Evolutionary conservation across 164 flowering plant species (phyloP).

Genomic region (Vitis amurensis): DNA sequence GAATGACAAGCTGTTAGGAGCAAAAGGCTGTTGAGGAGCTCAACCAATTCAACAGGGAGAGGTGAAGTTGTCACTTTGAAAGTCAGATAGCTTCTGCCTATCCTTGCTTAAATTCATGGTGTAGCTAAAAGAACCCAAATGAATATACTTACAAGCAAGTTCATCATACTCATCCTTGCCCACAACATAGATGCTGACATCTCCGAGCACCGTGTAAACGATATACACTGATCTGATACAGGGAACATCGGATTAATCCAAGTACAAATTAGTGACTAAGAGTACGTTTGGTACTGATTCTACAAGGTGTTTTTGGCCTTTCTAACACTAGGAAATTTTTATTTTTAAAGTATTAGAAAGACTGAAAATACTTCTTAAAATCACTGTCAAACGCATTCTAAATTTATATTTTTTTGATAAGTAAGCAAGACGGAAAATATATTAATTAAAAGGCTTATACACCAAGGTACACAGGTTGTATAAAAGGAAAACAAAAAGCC

Average conservation of each 20-base stretch:
- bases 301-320: neutral
- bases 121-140: neutral
- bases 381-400: no score
- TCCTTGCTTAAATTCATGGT: neutral
- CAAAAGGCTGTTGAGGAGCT: neutral
- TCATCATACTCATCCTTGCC: conserved; percentile 99
- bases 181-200: conserved; percentile 82
- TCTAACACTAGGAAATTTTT: no score
- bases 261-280: neutral
- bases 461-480: no score
- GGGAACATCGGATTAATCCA: neutral
- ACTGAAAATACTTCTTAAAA: no score
- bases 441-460: no score
- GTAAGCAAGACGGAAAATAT: no score
- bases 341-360: no score
- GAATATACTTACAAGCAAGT: conserved; percentile 84
- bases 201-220: conserved; percentile 94
- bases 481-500: no score
- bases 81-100: neutral
- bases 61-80: neutral
- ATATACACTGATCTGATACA: conserved; percentile 85
- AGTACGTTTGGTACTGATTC: neutral
- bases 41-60: neutral
- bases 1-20: neutral
- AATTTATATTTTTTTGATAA: no score